Evolutionary conservation across 495 filamentous ascomycete genomes (phyloP), one percentile per base, ranked within the genome.

Genomic region (Penicillium dipodomyicola): DNA sequence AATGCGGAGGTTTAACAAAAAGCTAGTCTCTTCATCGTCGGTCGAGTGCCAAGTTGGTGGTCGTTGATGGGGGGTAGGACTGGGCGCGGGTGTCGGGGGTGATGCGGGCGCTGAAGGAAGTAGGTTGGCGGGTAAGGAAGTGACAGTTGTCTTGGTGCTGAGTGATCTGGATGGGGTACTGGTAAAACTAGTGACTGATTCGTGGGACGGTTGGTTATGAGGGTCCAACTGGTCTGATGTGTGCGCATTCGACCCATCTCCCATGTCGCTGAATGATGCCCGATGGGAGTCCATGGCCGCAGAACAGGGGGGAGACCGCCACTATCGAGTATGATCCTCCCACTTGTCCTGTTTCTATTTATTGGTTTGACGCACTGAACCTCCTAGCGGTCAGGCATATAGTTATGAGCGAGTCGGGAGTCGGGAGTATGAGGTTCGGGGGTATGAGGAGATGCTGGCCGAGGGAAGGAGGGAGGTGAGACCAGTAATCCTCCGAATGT

Each of bases 61-160:
- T 56, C 81, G 69, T 47, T 85, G 83, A 56, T 81, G 81, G 23
- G 85, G 85, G 5, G 84, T 86, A 10, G 85, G 85, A 68, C 82
- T 85, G 3, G 85, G 85, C 41, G 85, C 85, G 22, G 85, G 85
- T 14, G 85, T 88, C 30, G 85, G 85, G 61, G 85, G 85, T 23
- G 84, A 87, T 5, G 85, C 82, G 33, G 85, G 84, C 45, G 85
- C 84, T 12, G 85, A 87, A 11, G 84, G 84, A 8, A 86, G 75
- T 10, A 85, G 77, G 59, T 80, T 87, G 40, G 76, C 78, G 53
- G 85, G 83, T 54, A 83, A 77, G 33, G 77, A 61, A 42, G 81
- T 72, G 43, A 72, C 56, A 30, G 78, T 70, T 52, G 80, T 83
- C 56, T 72, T 80, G 4, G 79, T 78, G 37, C 78, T 75, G 37